Conservation (phyloP, 305 asterid genomes). For the Fraxinus dipetala region DNA sequence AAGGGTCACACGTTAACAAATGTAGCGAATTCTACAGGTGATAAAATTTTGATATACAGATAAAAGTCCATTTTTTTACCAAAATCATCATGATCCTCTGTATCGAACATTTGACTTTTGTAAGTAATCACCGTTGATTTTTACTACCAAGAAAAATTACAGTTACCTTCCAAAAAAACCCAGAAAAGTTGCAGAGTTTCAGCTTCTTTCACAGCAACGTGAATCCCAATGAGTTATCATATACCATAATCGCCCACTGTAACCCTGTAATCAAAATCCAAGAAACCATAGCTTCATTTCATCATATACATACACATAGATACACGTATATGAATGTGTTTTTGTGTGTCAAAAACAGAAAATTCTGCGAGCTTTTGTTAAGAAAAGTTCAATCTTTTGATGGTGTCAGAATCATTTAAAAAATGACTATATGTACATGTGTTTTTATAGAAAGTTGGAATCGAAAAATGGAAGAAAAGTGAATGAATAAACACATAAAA, state of each 20-base stretch:
- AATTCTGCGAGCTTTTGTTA: not conserved
- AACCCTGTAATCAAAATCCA: conserved; percentile 22
- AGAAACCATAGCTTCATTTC: conserved; percentile 1
- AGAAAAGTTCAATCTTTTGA: conserved; percentile 20
- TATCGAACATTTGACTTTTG: not conserved
- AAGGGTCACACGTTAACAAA: not conserved
- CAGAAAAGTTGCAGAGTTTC: conserved; percentile 20
- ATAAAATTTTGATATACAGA: not conserved
- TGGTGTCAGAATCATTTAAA: not conserved
- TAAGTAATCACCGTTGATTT: not conserved
- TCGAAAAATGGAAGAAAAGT: not conserved
- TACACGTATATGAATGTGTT: conserved; percentile 11
- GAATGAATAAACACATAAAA: not conserved
- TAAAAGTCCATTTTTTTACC: not conserved
- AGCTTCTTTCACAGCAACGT: conserved; percentile 20
- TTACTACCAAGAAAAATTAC: conserved; percentile 6
- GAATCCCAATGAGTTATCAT: conserved; percentile 22
- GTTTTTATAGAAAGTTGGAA: not conserved
- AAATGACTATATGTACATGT: not conserved
- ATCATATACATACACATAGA: not conserved
- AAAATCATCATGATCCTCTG: not conserved
- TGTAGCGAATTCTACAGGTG: not conserved
- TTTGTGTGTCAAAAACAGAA: not conserved
- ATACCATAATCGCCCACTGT: conserved; percentile 15
- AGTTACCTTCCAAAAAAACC: conserved; percentile 21